Conservation (phyloP, 495 filamentous ascomycete genomes). For the Talaromyces adpressus region DNA sequence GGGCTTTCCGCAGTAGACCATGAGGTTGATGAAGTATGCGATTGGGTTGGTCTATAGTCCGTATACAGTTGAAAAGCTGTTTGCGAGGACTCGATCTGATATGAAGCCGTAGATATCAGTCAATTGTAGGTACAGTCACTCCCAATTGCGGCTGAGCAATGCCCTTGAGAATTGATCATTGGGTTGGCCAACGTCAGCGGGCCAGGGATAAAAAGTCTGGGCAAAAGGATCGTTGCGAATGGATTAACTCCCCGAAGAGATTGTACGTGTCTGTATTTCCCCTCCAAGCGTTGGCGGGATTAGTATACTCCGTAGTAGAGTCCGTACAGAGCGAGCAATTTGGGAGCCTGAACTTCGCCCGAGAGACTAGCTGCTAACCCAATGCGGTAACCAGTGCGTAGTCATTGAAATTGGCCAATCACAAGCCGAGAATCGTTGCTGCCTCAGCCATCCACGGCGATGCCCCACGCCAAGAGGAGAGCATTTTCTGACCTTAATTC, state of each 20-base stretch:
- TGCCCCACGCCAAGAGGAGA: not conserved
- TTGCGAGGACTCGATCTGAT: not conserved
- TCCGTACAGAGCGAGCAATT: not conserved
- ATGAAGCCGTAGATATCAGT: not conserved
- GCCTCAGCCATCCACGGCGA: not conserved
- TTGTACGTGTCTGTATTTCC: not conserved
- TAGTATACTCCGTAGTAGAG: too few species aligned
- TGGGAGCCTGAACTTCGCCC: too few species aligned
- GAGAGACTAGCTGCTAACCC: not conserved
- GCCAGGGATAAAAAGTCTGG: not conserved
- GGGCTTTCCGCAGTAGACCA: constrained; percentile 73
- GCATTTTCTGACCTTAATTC: not conserved
- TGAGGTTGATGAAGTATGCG: constrained; percentile 16
- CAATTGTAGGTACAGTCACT: not conserved
- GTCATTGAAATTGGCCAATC: not conserved
- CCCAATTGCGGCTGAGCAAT: not conserved
- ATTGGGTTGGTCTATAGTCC: not conserved
- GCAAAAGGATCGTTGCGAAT: not conserved
- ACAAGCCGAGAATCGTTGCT: not conserved
- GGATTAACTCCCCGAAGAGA: not conserved
- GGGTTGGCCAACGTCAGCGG: not conserved
- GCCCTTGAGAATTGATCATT: not conserved
- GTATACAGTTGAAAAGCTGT: not conserved
- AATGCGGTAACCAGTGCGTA: not conserved
- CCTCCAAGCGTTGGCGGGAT: not conserved